These are phyloP conservation scores for Rhodomyrtus tomentosa DNA, from an alignment of 345 rosid species.

Conservation along the genomic window DNA sequence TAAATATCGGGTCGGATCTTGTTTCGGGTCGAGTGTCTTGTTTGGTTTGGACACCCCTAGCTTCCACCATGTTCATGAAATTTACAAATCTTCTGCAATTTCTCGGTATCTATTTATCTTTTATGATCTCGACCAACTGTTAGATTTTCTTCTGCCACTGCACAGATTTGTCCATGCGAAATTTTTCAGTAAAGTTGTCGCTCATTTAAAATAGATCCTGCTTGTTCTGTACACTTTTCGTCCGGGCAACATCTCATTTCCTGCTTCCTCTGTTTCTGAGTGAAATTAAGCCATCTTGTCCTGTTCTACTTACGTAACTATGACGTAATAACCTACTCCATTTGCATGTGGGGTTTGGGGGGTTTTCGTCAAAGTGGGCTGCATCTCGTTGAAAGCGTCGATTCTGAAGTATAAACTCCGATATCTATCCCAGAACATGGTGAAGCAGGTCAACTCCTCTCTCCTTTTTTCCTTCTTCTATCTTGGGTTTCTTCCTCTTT, in stretches of 20 bases:
- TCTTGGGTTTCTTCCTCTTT: neutral
- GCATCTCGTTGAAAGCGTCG: neutral
- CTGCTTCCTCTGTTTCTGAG: neutral
- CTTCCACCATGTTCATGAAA: neutral
- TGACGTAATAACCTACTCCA: too few relatives aligned
- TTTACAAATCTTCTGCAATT: neutral
- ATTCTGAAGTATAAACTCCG: neutral
- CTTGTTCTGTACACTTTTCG: neutral
- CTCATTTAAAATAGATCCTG: neutral
- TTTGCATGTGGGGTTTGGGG: neutral
- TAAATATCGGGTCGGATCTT: too few relatives aligned
- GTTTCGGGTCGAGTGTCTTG: too few relatives aligned
- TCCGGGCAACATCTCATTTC: neutral
- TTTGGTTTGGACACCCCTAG: too few relatives aligned
- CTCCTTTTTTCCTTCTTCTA: neutral
- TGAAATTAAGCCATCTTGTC: neutral
- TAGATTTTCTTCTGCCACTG: neutral
- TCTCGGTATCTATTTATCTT: too few relatives aligned
- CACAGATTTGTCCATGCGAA: neutral
- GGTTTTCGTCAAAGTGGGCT: neutral
- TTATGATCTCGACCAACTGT: neutral
- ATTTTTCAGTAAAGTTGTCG: neutral
- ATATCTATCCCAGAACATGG: neutral
- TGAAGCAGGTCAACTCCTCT: neutral
- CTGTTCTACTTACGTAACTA: too few relatives aligned